Evolutionary conservation across 345 rosid genomes (phyloP).

Genomic region (Brassica incana): DNA sequence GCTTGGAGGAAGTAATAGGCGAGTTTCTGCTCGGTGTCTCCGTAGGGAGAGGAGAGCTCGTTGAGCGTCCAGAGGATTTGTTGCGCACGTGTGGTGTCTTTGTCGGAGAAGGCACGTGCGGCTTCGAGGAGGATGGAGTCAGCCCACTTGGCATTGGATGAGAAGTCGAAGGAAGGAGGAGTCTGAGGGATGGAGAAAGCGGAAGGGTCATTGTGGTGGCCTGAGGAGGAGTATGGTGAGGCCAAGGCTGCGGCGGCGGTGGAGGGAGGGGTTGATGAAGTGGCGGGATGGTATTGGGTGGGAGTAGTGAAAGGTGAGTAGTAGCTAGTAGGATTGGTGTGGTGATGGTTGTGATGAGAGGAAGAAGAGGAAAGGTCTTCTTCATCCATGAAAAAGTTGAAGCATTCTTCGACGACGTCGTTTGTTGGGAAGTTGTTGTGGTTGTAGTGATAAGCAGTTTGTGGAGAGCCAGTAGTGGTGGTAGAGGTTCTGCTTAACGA

Average conservation of each 20-base stretch:
- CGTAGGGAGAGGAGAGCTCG: slow-evolving; percentile 83
- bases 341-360: slow-evolving; percentile 51
- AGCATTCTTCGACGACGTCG: slow-evolving; percentile 83
- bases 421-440: slow-evolving; percentile 52
- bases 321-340: slow-evolving; percentile 22
- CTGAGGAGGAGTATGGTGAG: slow-evolving; percentile 41
- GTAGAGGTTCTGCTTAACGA: slow-evolving; percentile 81
- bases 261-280: slow-evolving; percentile 44
- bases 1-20: slow-evolving; percentile 88
- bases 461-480: slow-evolving; percentile 77
- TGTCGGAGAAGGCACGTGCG: slow-evolving; percentile 68
- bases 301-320: slow-evolving; percentile 45
- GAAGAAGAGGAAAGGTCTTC: slow-evolving; percentile 99
- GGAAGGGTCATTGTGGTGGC: slow-evolving; percentile 46
- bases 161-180: slow-evolving; percentile 61
- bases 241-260: slow-evolving; percentile 37
- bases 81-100: slow-evolving; percentile 63
- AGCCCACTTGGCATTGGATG: slow-evolving; percentile 72
- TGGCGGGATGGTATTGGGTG: slow-evolving; percentile 39
- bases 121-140: slow-evolving; percentile 62
- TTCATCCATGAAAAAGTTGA: slow-evolving; percentile 99
- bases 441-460: slow-evolving; percentile 55
- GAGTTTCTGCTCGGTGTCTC: slow-evolving; percentile 84
- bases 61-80: slow-evolving; percentile 94
- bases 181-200: slow-evolving; percentile 58